Evolutionary conservation across 2,329 filamentous ascomycete species (phyloP), one percentile per base, ranked within the genome.

Genomic region (Stylonectria norvegica): DNA sequence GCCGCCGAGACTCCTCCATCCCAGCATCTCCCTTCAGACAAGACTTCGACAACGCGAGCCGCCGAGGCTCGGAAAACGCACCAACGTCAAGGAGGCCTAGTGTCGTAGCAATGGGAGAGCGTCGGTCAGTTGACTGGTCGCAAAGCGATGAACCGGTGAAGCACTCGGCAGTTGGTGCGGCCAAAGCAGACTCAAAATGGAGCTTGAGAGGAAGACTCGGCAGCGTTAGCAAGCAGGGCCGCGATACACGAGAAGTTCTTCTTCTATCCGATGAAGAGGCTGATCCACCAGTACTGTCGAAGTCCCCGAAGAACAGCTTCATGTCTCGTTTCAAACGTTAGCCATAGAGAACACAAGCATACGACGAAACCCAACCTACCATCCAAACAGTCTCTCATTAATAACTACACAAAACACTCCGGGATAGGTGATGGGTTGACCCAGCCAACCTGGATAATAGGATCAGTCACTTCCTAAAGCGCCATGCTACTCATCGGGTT

Each of bases 51-150:
- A 5, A 5, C 14, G 5, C 19, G 11, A 16, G 27, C 11, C 34
- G 34, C 11, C 20, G 34, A 7, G 34, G 28, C 20, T 36, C 34
- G 6, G 18, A 36, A 5, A 16, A 14, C n/a, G 14, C 7, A 29
- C 12, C n/a, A 18, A 8, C 30, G 7, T 32, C 30, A 18, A 17
- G 53, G 10, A 49, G 46, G 20, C 42, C 48, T 11, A 56, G 53
- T 36, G 29, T 43, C 8, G 36, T 43, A 10, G 42, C 50, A 10
- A 20, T 39, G 7, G 32, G 40, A 11, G 50, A 65, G 20, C 62
- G 69, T 39, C 65, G 68, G 49, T 64, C 70, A 20, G 71, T 73
- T 40, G 76, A 81, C 57, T 82, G 78, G 78, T 73, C 74, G 20
- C 77, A 81, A 55, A 73, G 69, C 50, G 77, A 80, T 46, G 73